Percentiles rank a stretch among this genome's conserved stretches.
Conservation (phyloP, 2,329 filamentous ascomycete species). For the Metarhizium rileyi region DNA sequence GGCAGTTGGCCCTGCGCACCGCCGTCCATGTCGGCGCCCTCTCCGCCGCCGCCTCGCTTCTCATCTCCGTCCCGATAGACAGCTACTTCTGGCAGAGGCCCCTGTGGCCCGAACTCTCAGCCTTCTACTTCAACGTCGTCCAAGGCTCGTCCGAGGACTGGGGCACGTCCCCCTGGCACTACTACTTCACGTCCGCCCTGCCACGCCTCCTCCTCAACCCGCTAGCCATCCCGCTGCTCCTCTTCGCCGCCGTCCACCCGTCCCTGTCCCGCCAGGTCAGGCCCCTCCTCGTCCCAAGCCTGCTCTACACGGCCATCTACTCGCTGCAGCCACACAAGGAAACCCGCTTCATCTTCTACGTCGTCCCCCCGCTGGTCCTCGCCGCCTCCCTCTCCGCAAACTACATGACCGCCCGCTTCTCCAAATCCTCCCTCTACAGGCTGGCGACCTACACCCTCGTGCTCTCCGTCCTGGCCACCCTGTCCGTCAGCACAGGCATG, state of each 20-base stretch:
- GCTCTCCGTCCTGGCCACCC: slow-evolving; percentile 49
- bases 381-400: slow-evolving; percentile 65
- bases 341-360: slow-evolving; percentile 88
- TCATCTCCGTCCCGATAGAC: slow-evolving; percentile 66
- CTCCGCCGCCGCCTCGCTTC: slow-evolving; percentile 57
- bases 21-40: slow-evolving; percentile 57
- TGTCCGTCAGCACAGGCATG: slow-evolving; percentile 53
- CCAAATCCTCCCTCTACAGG: slow-evolving; percentile 48
- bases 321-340: slow-evolving; percentile 92
- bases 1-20: slow-evolving; percentile 40
- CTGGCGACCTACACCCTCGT: slow-evolving; percentile 45
- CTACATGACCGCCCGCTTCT: slow-evolving; percentile 56
- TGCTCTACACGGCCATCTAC: slow-evolving; percentile 70
- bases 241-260: slow-evolving; percentile 39
- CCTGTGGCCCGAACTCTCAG: slow-evolving; percentile 83
- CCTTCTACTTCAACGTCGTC: slow-evolving; percentile 86
- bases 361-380: slow-evolving; percentile 70
- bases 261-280: slow-evolving; percentile 33
- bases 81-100: slow-evolving; percentile 87
- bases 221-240: slow-evolving; percentile 45
- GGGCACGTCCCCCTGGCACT: slow-evolving; percentile 79
- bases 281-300: slow-evolving; percentile 51
- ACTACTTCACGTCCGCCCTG: slow-evolving; percentile 74
- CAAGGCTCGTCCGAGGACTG: slow-evolving; percentile 75
- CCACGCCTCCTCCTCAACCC: slow-evolving; percentile 82